A percentile compares a stretch with the other conserved stretches of the same genome.
Conservation (phyloP, 2,329 filamentous ascomycete species). For the Hymenoscyphus fructigenus region DNA sequence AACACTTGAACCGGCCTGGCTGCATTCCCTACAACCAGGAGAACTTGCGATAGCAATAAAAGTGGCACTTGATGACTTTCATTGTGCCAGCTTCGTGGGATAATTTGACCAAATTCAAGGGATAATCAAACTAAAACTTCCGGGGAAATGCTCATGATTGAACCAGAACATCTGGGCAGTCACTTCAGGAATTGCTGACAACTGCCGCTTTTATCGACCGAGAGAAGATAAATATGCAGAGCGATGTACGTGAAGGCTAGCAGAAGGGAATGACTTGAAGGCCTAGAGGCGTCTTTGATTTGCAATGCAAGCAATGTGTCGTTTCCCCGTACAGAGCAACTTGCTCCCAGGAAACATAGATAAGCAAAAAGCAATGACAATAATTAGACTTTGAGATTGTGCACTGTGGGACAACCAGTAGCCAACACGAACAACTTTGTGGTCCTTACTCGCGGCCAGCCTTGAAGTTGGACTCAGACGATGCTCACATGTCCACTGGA, state of each 20-base stretch:
- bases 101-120: neutral
- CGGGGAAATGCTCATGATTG: neutral
- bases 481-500: neutral
- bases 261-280: neutral
- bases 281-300: neutral
- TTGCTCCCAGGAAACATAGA: neutral
- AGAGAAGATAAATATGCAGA: neutral
- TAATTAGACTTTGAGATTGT: neutral
- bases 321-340: neutral
- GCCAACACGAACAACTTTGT: neutral
- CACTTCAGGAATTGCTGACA: neutral
- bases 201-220: neutral
- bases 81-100: neutral
- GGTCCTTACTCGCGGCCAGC: neutral
- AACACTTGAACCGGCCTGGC: neutral
- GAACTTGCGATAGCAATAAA: neutral
- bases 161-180: neutral
- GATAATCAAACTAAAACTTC: neutral
- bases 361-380: neutral
- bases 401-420: neutral
- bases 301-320: neutral
- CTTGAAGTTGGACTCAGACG: neutral
- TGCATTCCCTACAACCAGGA: neutral
- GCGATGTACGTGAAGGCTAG: neutral
- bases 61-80: neutral